phyloP scores from a whole-genome alignment of 176 grass and related monocot species.

The Triticum aestivum region DNA sequence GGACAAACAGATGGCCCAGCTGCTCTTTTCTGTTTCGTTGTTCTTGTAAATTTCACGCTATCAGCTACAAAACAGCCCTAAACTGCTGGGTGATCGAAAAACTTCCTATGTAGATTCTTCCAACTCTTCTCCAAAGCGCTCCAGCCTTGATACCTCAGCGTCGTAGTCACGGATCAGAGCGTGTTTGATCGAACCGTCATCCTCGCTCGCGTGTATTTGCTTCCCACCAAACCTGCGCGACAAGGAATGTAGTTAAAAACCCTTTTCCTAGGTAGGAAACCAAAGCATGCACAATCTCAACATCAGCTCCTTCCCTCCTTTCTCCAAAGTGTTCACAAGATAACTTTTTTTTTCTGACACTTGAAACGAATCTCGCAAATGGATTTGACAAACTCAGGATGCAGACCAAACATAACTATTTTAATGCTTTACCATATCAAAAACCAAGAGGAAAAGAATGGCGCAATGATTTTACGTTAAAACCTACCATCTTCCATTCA shows the following conservation, averaged over 20 bases:
- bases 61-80: not conserved
- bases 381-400: not conserved
- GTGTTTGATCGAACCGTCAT: slow-evolving; percentile 85
- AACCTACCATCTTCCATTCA: slow-evolving; percentile 95
- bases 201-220: slow-evolving; percentile 73
- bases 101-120: slow-evolving; percentile 45
- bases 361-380: not conserved
- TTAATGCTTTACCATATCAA: not conserved
- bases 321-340: not conserved
- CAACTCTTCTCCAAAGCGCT: slow-evolving; percentile 78
- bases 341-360: not conserved
- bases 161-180: slow-evolving; percentile 78
- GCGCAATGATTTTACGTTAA: not conserved
- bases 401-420: not conserved
- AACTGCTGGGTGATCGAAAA: not conserved
- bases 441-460: not conserved
- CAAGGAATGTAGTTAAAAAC: slow-evolving; percentile 4
- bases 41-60: not conserved
- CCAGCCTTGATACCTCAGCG: slow-evolving; percentile 74
- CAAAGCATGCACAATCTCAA: too few relatives aligned
- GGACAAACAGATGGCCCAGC: not conserved
- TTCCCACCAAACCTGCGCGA: slow-evolving; percentile 75
- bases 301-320: too few relatives aligned
- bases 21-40: slow-evolving; percentile 2
- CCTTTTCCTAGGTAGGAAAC: not conserved